Evolutionary conservation across 78 protist genomes (phyloP), one percentile per base, ranked within the genome.

Genomic region (Carpediemonas membranifera): DNA sequence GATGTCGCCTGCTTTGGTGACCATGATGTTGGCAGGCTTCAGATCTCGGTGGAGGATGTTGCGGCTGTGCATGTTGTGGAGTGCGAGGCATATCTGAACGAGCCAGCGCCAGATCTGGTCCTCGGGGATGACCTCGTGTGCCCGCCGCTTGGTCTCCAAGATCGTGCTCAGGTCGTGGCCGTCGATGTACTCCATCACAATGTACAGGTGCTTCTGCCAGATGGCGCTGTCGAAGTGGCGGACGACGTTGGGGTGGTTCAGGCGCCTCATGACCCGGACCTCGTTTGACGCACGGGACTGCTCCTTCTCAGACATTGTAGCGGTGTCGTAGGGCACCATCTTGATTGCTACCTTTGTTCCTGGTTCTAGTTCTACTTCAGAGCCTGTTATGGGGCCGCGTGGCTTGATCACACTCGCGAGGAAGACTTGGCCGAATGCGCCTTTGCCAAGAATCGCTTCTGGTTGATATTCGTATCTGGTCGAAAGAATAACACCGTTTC

Each of bases 1-100:
- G 47, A 84, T 84, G 25, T 71, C 58, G 44, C 51, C 68, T 21
- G 43, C 63, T 21, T 72, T 34, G 2, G 81, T 77, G 35, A 92
- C 56, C 44, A 92, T 78, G 41, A 92, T 55, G 71, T 92, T 89
- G 55, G 81, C 87, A 27, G 85, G 57, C 78, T 87, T 88, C 33
- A 88, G 33, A 68, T 88, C 93, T 24, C 93, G 77, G 59, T 88
- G 93, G 43, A 88, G 71, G 33, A 88, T 80, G 41, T 79, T 78
- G n/a, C 64, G 65, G 64, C 74, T 82, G 57, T 88, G 93, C 3
- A 82, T 65, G 56, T 85, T 83, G 61, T 85, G 73, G 31, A 85
- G 19, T 28, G 86, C 89, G n/a, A 85, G 65, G 66, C 82, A 73
- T 34, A 88, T 1, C 69, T 85, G 93, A 5, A 72, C 47, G 59